Conservation (phyloP, 306 rosid genomes). For the Ormosia emarginata region DNA sequence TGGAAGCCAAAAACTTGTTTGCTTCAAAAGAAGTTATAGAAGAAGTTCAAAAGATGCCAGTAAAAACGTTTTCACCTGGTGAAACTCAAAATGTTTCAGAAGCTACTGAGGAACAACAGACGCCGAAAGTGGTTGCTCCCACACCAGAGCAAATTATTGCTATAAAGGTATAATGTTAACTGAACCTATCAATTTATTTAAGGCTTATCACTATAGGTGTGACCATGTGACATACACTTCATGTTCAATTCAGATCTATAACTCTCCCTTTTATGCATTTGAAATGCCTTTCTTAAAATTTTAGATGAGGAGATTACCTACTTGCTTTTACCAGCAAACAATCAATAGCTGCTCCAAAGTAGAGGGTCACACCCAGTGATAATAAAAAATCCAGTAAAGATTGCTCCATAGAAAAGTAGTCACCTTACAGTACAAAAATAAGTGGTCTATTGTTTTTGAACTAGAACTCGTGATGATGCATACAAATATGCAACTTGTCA, state of each 20-base stretch:
- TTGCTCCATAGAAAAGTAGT: background rate
- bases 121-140: constrained; percentile 60
- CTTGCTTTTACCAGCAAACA: background rate
- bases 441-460: background rate
- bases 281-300: background rate
- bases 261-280: background rate
- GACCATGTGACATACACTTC: background rate
- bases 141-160: constrained; percentile 93
- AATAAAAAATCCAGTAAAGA: background rate
- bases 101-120: constrained; percentile 60
- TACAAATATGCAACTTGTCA: background rate
- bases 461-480: background rate
- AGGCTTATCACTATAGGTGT: background rate
- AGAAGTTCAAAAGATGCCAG: constrained; percentile 62
- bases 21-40: constrained; percentile 65
- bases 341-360: background rate
- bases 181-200: background rate
- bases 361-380: background rate
- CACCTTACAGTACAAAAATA: background rate
- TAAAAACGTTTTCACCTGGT: constrained; percentile 30
- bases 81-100: constrained; percentile 53
- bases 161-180: constrained; percentile 59
- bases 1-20: constrained; percentile 77
- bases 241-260: background rate
- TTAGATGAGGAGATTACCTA: background rate